A percentile compares a stretch with the other conserved stretches of the same genome.
Conservation (phyloP, 768 basidiomycete genomes). For the Leccinum barrowsii region DNA sequence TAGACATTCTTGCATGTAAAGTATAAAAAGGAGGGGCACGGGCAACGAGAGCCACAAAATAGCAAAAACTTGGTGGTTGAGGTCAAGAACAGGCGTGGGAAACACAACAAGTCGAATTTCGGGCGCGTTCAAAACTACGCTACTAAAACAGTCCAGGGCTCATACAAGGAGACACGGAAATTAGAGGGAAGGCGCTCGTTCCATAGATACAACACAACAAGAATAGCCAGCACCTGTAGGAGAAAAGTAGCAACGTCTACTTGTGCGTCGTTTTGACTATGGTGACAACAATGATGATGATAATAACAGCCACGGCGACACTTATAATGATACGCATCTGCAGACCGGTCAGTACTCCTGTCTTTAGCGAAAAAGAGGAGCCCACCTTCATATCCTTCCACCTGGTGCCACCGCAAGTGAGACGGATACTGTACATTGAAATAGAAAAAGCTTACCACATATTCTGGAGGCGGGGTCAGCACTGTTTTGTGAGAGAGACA, state of each 20-base stretch:
- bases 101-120: conserved; percentile 25
- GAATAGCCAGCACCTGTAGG: conserved; percentile 18
- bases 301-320: conserved; percentile 81
- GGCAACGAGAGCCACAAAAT: conserved; percentile 30
- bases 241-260: conserved; percentile 18
- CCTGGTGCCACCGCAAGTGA: conserved; percentile 40
- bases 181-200: conserved; percentile 25
- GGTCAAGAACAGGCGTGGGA: conserved; percentile 25
- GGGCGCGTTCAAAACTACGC: conserved; percentile 7
- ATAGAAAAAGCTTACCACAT: conserved; percentile 70
- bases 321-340: conserved; percentile 98
- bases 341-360: conserved; percentile 13
- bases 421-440: not conserved
- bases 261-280: conserved; percentile 82
- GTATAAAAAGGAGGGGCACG: conserved; percentile 34
- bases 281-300: conserved; percentile 94
- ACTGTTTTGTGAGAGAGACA: not conserved
- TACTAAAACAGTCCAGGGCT: conserved; percentile 23
- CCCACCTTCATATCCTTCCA: conserved; percentile 97
- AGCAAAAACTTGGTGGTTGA: conserved; percentile 6
- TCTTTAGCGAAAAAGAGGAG: conserved; percentile 1
- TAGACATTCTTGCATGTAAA: conserved; percentile 42
- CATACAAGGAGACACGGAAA: conserved; percentile 21
- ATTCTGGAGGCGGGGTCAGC: conserved; percentile 47
- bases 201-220: conserved; percentile 46